Evolutionary conservation across 2,329 filamentous ascomycete species (phyloP), one percentile per base, ranked within the genome.

Genomic region (Aspergillus sclerotialis): DNA sequence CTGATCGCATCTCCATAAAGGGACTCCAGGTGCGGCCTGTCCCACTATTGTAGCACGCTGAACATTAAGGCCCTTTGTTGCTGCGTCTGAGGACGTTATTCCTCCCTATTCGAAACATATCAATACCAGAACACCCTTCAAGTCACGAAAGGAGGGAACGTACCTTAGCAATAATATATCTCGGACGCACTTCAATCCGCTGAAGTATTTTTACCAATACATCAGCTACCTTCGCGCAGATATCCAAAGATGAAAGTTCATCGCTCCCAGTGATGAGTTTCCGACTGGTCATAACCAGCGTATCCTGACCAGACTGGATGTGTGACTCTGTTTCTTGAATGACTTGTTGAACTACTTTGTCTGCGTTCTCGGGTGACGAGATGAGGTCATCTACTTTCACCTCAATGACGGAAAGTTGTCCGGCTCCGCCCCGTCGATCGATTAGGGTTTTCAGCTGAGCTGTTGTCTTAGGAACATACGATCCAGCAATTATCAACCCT

Each of bases 381-480:
- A 76, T 61, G 1, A 77, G 53, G 8, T 65, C 61, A 3, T 61
- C 59, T 0, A 76, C 73, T 10, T 72, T 56, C 2, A 77, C 54
- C 8, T 67, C 61, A 17, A 76, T 61, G 0, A 62, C 65, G 0
- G 58, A 64, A 1, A 76, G 51, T n/a, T 62, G 29, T 8, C 41
- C 49, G 1, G 33, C 53, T 0, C 52, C 39, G 0, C 61, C 64
- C 1, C 66, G 61, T 11, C 53, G 52, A 2, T 59, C 49, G 0
- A 57, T 53, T 7, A 77, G 45, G 2, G 55, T 51, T 16, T 68
- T 63, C 1, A 77, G 51, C 36, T 78, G 74, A 0, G 69, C 65
- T 0, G 75, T 78, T 0, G 75, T 78, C 42, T 77, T 78, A 3
- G 73, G 72, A 0, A 78, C 73, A 28, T 78, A 77, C 0, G 70